phyloP scores from a whole-genome alignment of 306 rosid genomes.

The Vicia villosa region DNA sequence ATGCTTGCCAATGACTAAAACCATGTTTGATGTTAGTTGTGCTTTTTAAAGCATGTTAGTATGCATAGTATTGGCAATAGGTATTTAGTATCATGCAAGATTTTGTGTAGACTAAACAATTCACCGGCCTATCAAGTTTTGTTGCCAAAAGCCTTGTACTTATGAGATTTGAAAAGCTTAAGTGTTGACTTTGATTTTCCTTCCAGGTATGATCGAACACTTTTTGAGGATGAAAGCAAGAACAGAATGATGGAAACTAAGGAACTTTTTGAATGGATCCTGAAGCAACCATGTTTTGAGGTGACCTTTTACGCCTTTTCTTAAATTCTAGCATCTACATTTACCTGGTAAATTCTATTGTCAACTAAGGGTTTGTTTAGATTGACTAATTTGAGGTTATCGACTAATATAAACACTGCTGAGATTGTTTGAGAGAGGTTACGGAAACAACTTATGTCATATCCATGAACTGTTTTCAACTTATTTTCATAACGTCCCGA shows the following conservation, averaged over 20 bases:
- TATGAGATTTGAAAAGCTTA: slow-evolving; percentile 15
- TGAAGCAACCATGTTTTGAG: slow-evolving; percentile 97
- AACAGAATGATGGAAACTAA: slow-evolving; percentile 94
- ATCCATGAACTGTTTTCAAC: neutral
- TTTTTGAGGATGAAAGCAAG: slow-evolving; percentile 91
- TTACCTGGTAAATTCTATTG: slow-evolving; percentile 4
- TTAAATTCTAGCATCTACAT: slow-evolving; percentile 21
- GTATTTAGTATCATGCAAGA: neutral
- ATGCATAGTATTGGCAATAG: neutral
- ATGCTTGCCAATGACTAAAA: too few species aligned
- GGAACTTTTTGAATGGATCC: slow-evolving; percentile 94
- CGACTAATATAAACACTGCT: neutral
- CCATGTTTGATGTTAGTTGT: neutral
- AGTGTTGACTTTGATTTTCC: slow-evolving; percentile 29
- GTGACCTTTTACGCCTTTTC: slow-evolving; percentile 47
- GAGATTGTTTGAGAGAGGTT: neutral
- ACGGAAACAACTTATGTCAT: neutral
- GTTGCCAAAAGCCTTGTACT: slow-evolving; percentile 33
- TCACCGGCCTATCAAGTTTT: neutral
- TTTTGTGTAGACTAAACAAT: neutral
- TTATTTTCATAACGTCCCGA: neutral
- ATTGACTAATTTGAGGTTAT: neutral
- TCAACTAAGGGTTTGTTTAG: neutral
- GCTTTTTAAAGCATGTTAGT: neutral
- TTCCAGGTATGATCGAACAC: slow-evolving; percentile 96